Evolutionary conservation across 1,284 basidiomycete species (phyloP).

Genomic region (Pseudozyma thailandica): DNA sequence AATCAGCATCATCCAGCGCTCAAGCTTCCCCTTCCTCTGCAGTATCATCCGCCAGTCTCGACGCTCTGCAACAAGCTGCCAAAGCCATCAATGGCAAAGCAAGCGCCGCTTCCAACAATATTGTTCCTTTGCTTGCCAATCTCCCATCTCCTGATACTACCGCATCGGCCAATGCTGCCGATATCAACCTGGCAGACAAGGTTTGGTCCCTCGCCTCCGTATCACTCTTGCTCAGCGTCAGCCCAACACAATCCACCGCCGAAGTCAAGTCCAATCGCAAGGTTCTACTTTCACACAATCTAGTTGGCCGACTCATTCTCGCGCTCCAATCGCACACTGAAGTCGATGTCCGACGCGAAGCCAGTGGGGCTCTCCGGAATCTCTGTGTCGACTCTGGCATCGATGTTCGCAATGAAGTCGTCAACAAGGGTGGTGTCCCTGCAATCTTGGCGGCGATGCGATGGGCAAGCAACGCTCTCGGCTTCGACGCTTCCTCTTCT

Average conservation of each 20-base stretch:
- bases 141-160: constrained; percentile 37
- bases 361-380: constrained; percentile 64
- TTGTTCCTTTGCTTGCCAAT: constrained; percentile 57
- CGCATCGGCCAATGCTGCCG: constrained; percentile 5
- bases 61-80: constrained; percentile 26
- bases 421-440: constrained; percentile 51
- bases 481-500: constrained; percentile 27
- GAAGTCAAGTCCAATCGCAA: constrained; percentile 52
- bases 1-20: constrained; percentile 6
- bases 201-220: constrained; percentile 65
- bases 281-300: constrained; percentile 45
- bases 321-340: constrained; percentile 53
- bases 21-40: constrained; percentile 10
- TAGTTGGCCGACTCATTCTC: constrained; percentile 55
- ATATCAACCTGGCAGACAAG: constrained; percentile 51
- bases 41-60: constrained; percentile 22
- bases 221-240: constrained; percentile 47
- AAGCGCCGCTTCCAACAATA: constrained; percentile 20
- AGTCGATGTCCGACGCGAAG: constrained; percentile 61
- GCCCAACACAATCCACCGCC: constrained; percentile 38
- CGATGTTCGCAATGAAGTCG: constrained; percentile 51
- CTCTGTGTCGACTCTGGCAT: constrained; percentile 61
- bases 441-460: constrained; percentile 47
- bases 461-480: constrained; percentile 53
- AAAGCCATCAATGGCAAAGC: constrained; percentile 9